phyloP scores from a whole-genome alignment of 2,329 filamentous ascomycete species.

The Acephala macrosclerotiorum region DNA sequence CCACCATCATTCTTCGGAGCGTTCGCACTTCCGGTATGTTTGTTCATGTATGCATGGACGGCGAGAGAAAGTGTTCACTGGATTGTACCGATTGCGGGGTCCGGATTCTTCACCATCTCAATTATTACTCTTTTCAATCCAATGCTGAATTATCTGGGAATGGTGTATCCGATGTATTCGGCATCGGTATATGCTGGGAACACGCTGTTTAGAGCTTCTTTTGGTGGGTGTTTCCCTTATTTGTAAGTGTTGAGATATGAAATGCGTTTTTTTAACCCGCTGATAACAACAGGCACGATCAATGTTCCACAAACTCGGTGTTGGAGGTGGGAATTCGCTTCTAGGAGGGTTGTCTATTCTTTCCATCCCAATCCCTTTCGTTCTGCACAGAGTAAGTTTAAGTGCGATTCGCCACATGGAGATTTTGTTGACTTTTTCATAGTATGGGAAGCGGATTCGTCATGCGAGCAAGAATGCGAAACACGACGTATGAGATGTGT shows the following conservation, averaged over 20 bases:
- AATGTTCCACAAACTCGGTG: background rate
- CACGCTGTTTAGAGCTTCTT: background rate
- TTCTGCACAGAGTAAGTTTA: background rate
- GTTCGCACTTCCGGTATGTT: slow-evolving; percentile 59
- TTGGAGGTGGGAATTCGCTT: background rate
- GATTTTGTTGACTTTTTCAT: background rate
- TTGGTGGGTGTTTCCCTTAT: background rate
- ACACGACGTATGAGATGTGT: background rate
- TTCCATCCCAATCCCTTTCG: background rate
- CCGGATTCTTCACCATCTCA: slow-evolving; percentile 50
- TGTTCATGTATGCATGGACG: slow-evolving; percentile 66
- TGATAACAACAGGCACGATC: background rate
- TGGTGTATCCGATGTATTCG: background rate
- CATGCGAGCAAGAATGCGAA: background rate
- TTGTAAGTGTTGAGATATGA: background rate
- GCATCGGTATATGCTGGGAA: slow-evolving; percentile 1
- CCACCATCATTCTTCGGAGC: slow-evolving; percentile 57
- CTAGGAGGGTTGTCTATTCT: background rate
- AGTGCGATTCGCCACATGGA: background rate
- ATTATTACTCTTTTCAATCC: background rate
- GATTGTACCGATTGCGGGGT: slow-evolving; percentile 61
- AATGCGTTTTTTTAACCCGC: background rate
- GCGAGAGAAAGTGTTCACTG: slow-evolving; percentile 56
- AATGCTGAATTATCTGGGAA: background rate
- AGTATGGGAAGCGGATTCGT: background rate